Evolutionary conservation across 805 yeast genomes (phyloP).

Genomic region (Cyberlindnera lachancei): DNA sequence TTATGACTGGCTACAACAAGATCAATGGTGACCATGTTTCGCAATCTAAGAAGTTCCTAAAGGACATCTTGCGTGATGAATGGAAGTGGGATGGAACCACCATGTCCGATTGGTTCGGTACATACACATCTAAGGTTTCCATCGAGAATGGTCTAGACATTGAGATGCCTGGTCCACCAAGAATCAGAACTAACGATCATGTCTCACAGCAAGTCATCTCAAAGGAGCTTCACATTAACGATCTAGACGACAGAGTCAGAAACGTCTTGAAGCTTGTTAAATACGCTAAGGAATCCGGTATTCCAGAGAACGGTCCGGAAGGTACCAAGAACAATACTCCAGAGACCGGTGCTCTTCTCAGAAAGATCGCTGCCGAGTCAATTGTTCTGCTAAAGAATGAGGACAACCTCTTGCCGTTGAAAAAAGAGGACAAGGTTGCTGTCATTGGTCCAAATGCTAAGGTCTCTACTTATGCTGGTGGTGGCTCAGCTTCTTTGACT

Average conservation of each 20-base stretch:
- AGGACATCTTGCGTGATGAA: slow-evolving; percentile 43
- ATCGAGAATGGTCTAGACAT: slow-evolving; percentile 51
- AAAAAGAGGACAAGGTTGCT: slow-evolving; percentile 35
- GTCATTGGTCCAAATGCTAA: slow-evolving; percentile 58
- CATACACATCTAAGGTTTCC: slow-evolving; percentile 38
- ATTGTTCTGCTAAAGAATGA: slow-evolving; percentile 54
- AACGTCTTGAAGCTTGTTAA: slow-evolving; percentile 42
- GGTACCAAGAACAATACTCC: slow-evolving; percentile 34
- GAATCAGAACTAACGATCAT: slow-evolving; percentile 32
- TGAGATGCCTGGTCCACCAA: slow-evolving; percentile 63
- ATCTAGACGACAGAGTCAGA: slow-evolving; percentile 43
- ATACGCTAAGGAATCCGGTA: slow-evolving; percentile 33
- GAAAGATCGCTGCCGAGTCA: slow-evolving; percentile 41
- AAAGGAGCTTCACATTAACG: slow-evolving; percentile 31
- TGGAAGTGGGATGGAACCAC: slow-evolving; percentile 50
- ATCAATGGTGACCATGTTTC: slow-evolving; percentile 55
- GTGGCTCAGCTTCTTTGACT: slow-evolving; percentile 51
- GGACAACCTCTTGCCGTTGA: slow-evolving; percentile 37
- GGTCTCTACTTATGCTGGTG: slow-evolving; percentile 44
- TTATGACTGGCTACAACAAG: slow-evolving; percentile 60
- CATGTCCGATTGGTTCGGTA: slow-evolving; percentile 64
- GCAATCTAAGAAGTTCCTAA: slow-evolving; percentile 35
- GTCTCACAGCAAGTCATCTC: slow-evolving; percentile 35
- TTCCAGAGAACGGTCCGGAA: slow-evolving; percentile 20
- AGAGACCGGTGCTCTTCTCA: slow-evolving; percentile 35